phyloP scores from a whole-genome alignment of 2,329 filamentous ascomycete genomes.

The Aspergillus sp. region DNA sequence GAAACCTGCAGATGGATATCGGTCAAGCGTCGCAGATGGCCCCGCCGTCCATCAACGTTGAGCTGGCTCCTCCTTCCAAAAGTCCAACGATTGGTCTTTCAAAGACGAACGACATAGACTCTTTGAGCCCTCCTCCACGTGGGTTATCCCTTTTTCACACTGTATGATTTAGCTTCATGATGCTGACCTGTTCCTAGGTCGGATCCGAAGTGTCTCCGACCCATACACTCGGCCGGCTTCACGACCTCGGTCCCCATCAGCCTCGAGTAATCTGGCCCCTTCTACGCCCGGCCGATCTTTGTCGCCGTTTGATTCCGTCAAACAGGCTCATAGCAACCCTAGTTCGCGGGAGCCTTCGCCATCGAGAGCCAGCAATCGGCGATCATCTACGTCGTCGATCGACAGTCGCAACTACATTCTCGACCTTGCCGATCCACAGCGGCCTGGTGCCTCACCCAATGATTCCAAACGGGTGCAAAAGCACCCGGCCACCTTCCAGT shows the following conservation, averaged over 20 bases:
- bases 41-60: slow-evolving; percentile 90
- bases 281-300: slow-evolving; percentile 31
- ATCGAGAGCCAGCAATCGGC: slow-evolving; percentile 34
- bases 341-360: slow-evolving; percentile 40
- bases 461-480: slow-evolving; percentile 84
- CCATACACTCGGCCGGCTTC: slow-evolving; percentile 44
- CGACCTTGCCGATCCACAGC: slow-evolving; percentile 79
- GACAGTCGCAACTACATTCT: slow-evolving; percentile 70
- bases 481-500: slow-evolving; percentile 95
- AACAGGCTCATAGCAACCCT: slow-evolving; percentile 31
- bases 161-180: neutral
- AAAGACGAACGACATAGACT: slow-evolving; percentile 62
- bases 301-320: slow-evolving; percentile 32
- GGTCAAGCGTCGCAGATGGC: slow-evolving; percentile 67
- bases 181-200: slow-evolving; percentile 33
- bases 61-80: slow-evolving; percentile 70
- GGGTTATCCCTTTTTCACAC: slow-evolving; percentile 7
- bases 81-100: slow-evolving; percentile 58
- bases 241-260: slow-evolving; percentile 29
- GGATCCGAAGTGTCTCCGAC: slow-evolving; percentile 54
- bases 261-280: slow-evolving; percentile 26
- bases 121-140: slow-evolving; percentile 68
- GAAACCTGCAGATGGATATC: slow-evolving; percentile 47
- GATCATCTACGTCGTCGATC: slow-evolving; percentile 41
- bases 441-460: slow-evolving; percentile 55